phyloP scores from a whole-genome alignment of 2,329 filamentous ascomycete genomes.

The Calcarisporium arbuscula region DNA sequence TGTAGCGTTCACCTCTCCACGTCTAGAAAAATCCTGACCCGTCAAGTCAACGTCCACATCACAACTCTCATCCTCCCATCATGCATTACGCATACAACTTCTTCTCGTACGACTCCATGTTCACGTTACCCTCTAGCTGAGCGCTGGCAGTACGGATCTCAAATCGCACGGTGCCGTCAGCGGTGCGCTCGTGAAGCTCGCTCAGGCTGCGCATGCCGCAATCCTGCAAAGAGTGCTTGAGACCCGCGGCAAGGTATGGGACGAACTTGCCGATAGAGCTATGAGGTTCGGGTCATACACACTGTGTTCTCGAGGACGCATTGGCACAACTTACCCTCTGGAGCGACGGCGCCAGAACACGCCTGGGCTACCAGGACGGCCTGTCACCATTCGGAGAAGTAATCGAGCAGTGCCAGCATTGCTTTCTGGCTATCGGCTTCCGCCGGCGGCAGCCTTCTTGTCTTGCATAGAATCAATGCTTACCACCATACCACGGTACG shows the following conservation, averaged over 20 bases:
- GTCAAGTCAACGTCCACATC: no score
- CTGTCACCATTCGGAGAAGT: constrained; percentile 97
- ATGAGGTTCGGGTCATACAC: constrained; percentile 21
- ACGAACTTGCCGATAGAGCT: constrained; percentile 89
- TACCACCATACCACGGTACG: constrained; percentile 98
- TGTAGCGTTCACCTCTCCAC: no score
- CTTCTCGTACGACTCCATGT: constrained; percentile 99
- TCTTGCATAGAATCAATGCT: constrained; percentile 99
- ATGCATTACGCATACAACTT: constrained; percentile 79
- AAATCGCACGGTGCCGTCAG: constrained; percentile 73
- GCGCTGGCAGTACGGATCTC: constrained; percentile 92
- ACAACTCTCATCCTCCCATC: constrained; percentile 13
- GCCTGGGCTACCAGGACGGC: constrained; percentile 93
- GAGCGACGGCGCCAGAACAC: constrained; percentile 79
- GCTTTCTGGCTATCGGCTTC: constrained; percentile 68
- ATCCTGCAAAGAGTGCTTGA: constrained; percentile 97
- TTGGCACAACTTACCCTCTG: constrained; percentile 46
- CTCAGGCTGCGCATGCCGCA: constrained; percentile 77
- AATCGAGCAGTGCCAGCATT: constrained; percentile 95
- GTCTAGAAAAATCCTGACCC: no score
- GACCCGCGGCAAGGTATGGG: constrained; percentile 87
- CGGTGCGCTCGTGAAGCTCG: constrained; percentile 70
- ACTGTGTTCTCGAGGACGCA: neutral
- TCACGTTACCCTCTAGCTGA: constrained; percentile 93
- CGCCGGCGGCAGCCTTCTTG: constrained; percentile 79